Base-by-base conservation (phyloP, 1,284 basidiomycete species). In the Takashimella tepidaria region DNA sequence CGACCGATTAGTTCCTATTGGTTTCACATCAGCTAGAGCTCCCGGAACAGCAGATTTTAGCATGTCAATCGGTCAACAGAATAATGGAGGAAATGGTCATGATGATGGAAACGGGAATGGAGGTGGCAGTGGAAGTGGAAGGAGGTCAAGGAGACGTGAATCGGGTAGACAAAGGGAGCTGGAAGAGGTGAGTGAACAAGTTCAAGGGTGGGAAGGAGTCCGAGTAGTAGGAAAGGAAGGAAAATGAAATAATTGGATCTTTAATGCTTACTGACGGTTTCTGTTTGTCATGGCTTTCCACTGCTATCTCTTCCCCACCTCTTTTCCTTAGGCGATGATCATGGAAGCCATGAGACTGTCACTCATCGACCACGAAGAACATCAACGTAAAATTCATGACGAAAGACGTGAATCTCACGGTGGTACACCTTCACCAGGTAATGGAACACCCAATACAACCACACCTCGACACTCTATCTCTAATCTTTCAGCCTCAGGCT, bases 271-370 rank as follows among this genome's bases (percentile, higher is more conserved):
- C n/a, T n/a, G n/a, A n/a, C n/a, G n/a, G n/a, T n/a, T n/a, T n/a
- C n/a, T n/a, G n/a, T n/a, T n/a, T n/a, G n/a, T n/a, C n/a, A n/a
- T n/a, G n/a, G n/a, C n/a, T n/a, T n/a, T n/a, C n/a, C 41, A 10
- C 56, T 56, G 26, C 57, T 63, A 25, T 63, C 62, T 42, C n/a
- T n/a, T n/a, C n/a, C n/a, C n/a, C n/a, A n/a, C n/a, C n/a, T n/a
- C n/a, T n/a, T n/a, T n/a, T 65, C n/a, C n/a, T n/a, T n/a, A 97
- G 88, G 78, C 98, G 46, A 97, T 98, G 93, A 80, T 99, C 51
- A 93, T 95, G 89, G 95, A 98, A 77, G 96, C 95, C 1, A 97
- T 99, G 92, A 84, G 95, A 42, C 78, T 97, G 54, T 96, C 92
- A 44, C 79, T 98, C 60, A 73, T 96, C 50, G 95, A 98, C 63